Percentiles rank a stretch among this genome's conserved stretches.
phyloP scores from a whole-genome alignment of 441 rosid genomes.

The Kokia cookei region DNA sequence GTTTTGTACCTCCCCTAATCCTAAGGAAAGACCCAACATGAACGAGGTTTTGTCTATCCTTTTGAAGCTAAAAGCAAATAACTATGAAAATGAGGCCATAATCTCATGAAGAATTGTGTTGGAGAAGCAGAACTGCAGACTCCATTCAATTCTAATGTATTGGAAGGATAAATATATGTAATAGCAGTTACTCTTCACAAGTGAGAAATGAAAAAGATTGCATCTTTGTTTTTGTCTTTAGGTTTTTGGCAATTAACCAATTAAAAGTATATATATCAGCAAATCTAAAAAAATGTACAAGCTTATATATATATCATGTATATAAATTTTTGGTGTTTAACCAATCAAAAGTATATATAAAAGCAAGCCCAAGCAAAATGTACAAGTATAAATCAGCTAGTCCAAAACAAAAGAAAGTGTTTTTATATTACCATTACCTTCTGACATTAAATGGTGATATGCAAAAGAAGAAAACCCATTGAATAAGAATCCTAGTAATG shows the following conservation, averaged over 20 bases:
- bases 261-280: neutral
- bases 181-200: neutral
- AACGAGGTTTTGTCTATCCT: conserved; percentile 53
- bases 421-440: neutral
- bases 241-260: no score
- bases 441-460: neutral
- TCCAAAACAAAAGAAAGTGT: neutral
- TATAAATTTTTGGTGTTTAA: no score
- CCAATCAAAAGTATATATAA: neutral
- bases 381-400: neutral
- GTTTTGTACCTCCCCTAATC: conserved; percentile 52
- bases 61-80: conserved; percentile 29
- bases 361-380: neutral
- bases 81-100: neutral
- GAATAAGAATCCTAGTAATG: neutral
- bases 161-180: neutral
- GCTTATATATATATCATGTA: neutral
- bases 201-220: neutral
- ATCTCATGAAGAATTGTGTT: neutral
- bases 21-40: conserved; percentile 58
- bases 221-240: neutral
- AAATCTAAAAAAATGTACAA: no score
- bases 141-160: neutral
- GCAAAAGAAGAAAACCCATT: neutral
- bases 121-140: neutral